Evolutionary conservation across 257 asterid species (phyloP).

Genomic region (Anisodus acutangulus): DNA sequence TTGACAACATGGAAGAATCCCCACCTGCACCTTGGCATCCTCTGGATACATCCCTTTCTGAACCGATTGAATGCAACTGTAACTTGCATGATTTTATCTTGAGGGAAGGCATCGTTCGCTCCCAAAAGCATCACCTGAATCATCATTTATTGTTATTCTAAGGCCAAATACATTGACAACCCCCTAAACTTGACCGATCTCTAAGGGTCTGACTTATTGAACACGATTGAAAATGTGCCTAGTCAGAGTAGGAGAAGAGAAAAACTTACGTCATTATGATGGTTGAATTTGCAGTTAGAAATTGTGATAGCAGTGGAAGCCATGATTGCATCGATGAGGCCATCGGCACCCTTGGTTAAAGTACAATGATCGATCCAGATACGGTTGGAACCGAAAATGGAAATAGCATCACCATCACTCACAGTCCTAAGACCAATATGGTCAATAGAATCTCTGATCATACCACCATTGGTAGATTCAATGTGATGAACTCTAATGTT

Average conservation of each 20-base stretch:
- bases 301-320: constrained; percentile 91
- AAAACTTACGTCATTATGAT: constrained; percentile 69
- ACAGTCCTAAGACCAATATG: constrained; percentile 67
- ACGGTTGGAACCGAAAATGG: constrained; percentile 57
- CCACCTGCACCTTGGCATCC: constrained; percentile 88
- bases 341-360: constrained; percentile 58
- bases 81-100: constrained; percentile 75
- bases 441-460: constrained; percentile 58
- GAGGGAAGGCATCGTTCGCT: constrained; percentile 54
- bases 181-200: not conserved
- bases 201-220: not conserved
- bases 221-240: not conserved
- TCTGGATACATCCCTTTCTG: constrained; percentile 69
- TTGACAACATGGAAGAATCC: constrained; percentile 86
- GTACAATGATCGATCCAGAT: constrained; percentile 82
- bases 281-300: constrained; percentile 88
- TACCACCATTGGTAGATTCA: constrained; percentile 52
- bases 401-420: constrained; percentile 81
- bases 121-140: constrained; percentile 83
- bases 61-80: constrained; percentile 78
- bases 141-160: not conserved
- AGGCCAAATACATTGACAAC: not conserved
- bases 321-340: constrained; percentile 74
- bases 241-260: not conserved
- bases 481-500: constrained; percentile 65